These are phyloP conservation scores for Eustoma russellianum DNA, from an alignment of 257 asterid species.

Conservation along the genomic window DNA sequence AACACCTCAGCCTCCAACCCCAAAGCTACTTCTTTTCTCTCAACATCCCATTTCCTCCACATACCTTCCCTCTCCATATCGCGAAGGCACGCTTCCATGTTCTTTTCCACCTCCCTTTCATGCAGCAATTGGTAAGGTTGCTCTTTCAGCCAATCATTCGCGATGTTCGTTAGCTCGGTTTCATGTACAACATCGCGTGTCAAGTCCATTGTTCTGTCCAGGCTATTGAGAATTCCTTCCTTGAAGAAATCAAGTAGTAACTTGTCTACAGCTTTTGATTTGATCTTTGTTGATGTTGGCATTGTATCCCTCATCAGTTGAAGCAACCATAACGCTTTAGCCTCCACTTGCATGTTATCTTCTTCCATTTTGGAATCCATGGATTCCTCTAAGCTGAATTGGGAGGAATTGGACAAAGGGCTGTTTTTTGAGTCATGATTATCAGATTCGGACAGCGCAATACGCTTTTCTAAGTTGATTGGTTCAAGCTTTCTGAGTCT, in stretches of 20 bases:
- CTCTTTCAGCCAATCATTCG: slow-evolving; percentile 45
- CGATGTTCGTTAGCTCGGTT: slow-evolving; percentile 24
- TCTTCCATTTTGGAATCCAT: slow-evolving; percentile 13
- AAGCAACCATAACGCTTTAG: slow-evolving; percentile 29
- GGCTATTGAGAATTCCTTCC: slow-evolving; percentile 17
- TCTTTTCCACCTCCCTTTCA: slow-evolving; percentile 32
- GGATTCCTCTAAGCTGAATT: slow-evolving; percentile 1
- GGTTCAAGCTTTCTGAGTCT: slow-evolving; percentile 59
- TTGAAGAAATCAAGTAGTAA: slow-evolving; percentile 50
- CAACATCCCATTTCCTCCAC: slow-evolving; percentile 46
- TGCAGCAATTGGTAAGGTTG: slow-evolving; percentile 11
- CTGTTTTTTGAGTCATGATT: slow-evolving; percentile 32
- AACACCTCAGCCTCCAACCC: slow-evolving; percentile 54
- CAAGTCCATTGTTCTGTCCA: not conserved
- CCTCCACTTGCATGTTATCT: slow-evolving; percentile 9
- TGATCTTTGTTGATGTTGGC: slow-evolving; percentile 28
- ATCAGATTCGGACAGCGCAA: slow-evolving; percentile 36
- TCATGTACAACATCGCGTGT: not conserved
- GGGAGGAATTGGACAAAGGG: slow-evolving; percentile 12
- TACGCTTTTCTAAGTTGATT: slow-evolving; percentile 32
- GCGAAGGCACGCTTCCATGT: slow-evolving; percentile 35
- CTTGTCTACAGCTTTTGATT: slow-evolving; percentile 23
- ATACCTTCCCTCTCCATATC: slow-evolving; percentile 58
- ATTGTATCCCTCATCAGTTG: slow-evolving; percentile 22
- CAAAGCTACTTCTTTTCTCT: slow-evolving; percentile 32